Percentiles rank a stretch among this genome's conserved stretches.
These are phyloP conservation scores for Trichoderma harzianum DNA, from an alignment of 2,329 filamentous ascomycete genomes.

Conservation along the genomic window DNA sequence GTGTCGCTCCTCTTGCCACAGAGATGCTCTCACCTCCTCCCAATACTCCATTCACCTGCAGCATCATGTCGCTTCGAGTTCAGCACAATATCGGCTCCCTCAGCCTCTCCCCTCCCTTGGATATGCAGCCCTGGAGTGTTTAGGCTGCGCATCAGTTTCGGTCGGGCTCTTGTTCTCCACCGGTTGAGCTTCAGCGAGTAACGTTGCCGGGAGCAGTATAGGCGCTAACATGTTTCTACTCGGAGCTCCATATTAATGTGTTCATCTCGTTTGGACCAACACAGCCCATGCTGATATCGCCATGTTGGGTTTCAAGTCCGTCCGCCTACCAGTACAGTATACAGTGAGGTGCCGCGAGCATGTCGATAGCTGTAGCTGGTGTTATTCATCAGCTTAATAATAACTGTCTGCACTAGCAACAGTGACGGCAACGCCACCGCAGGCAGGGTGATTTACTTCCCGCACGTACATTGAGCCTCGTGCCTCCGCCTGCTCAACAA, in stretches of 20 bases:
- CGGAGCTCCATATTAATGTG: not conserved
- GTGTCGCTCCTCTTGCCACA: not conserved
- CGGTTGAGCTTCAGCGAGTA: not conserved
- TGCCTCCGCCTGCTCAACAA: not conserved
- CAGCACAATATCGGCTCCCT: constrained; percentile 3
- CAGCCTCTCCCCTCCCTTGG: not conserved
- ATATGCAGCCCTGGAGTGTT: not conserved
- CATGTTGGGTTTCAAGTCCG: not conserved
- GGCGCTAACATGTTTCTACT: not conserved
- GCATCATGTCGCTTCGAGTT: not conserved
- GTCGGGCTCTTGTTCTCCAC: constrained; percentile 12
- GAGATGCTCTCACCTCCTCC: not conserved
- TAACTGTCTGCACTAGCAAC: not conserved
- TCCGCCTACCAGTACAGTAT: too few relatives aligned
- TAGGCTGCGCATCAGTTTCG: constrained; percentile 10
- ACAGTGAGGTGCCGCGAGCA: not conserved
- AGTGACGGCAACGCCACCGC: not conserved
- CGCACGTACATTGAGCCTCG: not conserved
- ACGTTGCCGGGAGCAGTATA: not conserved
- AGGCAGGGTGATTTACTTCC: not conserved
- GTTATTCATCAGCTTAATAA: not conserved
- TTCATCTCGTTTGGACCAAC: not conserved
- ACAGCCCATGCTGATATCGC: not conserved
- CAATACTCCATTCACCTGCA: not conserved
- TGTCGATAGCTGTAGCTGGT: not conserved